These are phyloP conservation scores for Solanum dulcamara DNA, from an alignment of 257 asterid species.

Conservation along the genomic window DNA sequence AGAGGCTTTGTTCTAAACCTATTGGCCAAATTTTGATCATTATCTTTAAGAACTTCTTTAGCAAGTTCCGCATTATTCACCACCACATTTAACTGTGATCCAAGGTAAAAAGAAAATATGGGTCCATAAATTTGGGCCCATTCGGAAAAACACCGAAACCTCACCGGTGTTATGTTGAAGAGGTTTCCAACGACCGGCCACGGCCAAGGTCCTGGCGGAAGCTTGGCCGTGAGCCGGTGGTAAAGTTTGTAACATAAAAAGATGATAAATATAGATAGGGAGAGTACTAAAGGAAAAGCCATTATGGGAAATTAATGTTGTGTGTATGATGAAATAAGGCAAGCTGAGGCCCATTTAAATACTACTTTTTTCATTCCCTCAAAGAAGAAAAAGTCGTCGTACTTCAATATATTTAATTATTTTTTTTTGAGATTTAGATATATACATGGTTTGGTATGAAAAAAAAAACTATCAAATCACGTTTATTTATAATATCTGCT, in stretches of 20 bases:
- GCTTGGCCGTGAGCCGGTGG: slow-evolving; percentile 26
- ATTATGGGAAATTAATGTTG: background rate
- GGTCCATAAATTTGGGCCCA: slow-evolving; percentile 24
- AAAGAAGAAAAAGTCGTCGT: background rate
- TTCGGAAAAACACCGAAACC: slow-evolving; percentile 16
- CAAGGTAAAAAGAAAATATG: slow-evolving; percentile 18
- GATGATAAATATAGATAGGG: slow-evolving; percentile 13
- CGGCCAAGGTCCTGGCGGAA: slow-evolving; percentile 25
- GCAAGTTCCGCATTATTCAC: slow-evolving; percentile 17
- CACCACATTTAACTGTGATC: slow-evolving; percentile 21
- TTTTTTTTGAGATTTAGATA: background rate
- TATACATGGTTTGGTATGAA: background rate
- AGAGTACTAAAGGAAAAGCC: slow-evolving; percentile 14
- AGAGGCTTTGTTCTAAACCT: slow-evolving; percentile 15
- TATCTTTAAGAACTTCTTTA: slow-evolving; percentile 24
- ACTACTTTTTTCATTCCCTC: background rate
- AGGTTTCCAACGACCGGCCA: slow-evolving; percentile 24
- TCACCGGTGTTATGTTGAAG: slow-evolving; percentile 7
- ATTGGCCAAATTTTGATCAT: slow-evolving; percentile 24
- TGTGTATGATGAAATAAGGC: background rate
- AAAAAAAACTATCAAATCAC: background rate
- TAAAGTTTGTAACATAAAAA: slow-evolving; percentile 31
- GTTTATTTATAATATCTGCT: background rate
- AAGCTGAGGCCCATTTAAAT: background rate
- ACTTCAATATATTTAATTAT: background rate